Base-by-base conservation (phyloP, 2,329 filamentous ascomycete species). In the Ceratocystis variospora region DNA sequence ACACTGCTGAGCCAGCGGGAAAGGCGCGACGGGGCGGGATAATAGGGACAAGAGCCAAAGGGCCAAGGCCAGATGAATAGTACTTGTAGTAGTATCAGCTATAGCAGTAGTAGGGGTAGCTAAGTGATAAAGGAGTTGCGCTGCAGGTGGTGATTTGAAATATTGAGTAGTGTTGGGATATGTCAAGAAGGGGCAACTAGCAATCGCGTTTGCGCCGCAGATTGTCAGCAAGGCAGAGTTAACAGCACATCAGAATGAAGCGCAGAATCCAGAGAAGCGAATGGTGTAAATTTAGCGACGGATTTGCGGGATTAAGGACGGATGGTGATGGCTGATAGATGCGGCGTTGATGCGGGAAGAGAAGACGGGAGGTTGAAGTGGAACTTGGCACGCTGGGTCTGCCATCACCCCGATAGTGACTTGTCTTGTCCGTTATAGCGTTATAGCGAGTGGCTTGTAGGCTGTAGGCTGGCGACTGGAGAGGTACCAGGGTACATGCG, bases 321-420 rank as follows among this genome's bases (percentile, higher is more conserved):
- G 66, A 41, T 62, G 63, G 66, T 59, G 66, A 68, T 68, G 66
- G 66, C 46, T 48, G 45, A 61, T 62, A 65, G 61, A 61, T 61
- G 73, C 74, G 73, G 73, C 72, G 74, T 78, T 80, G 81, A 78
- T 75, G 76, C 77, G 77, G 80, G 76, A 76, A 76, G 76, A 77
- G 76, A 74, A 79, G 78, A 78, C 77, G 76, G 82, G 81, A 83
- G 77, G 81, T 83, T 80, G 75, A 79, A 76, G 75, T 65, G 48
- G 48, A 66, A 63, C 53, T 62, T 53, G 64, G 64, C 57, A 66
- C 63, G 46, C 50, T 64, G 28, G 37, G 19, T 45, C 28, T 64
- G 46, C 62, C 62, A 57, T 57, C 48, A 57, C 50, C 33, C 48
- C 63, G 46, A 65, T 31, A 57, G 48, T 37, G 63, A 57, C 63